Base-by-base conservation (phyloP, 768 basidiomycete species). In the Lentinula sp. region DNA sequence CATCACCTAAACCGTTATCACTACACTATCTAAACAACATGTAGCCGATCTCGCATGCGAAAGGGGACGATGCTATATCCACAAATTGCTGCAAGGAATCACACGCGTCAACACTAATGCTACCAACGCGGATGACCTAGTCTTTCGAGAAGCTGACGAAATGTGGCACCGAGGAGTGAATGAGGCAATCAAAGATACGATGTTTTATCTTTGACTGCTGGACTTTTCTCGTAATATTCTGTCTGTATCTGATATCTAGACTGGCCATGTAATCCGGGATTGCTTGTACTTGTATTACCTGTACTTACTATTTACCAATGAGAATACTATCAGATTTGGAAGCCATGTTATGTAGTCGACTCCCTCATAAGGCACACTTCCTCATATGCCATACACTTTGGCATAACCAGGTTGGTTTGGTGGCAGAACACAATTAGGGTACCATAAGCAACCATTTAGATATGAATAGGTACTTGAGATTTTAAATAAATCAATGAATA, bases 61-160 rank as follows among this genome's bases (percentile, higher is more conserved):
- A 65, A 72, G 82, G 16, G 91, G 89, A 0, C 77, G 91, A 31
- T 87, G 82, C 67, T 93, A 91, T 67, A 67, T 93, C 18, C 86
- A 91, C 68, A 83, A 82, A n/a, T 80, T 91, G 28, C 71, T 93
- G 62, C 82, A 80, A 60, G 85, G 86, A 23, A 54, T 77, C 42
- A 70, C 69, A 45, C 71, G 70, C 21, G 74, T 68, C 1, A 71
- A 64, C 21, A 72, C 76, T 9, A 67, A 71, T 2, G 69, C 73
- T 2, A 80, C 75, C 40, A 69, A 71, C 1, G 61, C 72, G 0
- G 84, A 85, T 21, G 78, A 84, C 43, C 75, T 78, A 31, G 78
- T 87, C 13, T 74, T 76, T 64, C 68, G 67, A 15, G 87, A 88
- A 67, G 91, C 89, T 1, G 48, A 66, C 57, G 66, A 54, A 15